phyloP scores from a whole-genome alignment of 208 protist species.

The Leishmania lainsoni region DNA sequence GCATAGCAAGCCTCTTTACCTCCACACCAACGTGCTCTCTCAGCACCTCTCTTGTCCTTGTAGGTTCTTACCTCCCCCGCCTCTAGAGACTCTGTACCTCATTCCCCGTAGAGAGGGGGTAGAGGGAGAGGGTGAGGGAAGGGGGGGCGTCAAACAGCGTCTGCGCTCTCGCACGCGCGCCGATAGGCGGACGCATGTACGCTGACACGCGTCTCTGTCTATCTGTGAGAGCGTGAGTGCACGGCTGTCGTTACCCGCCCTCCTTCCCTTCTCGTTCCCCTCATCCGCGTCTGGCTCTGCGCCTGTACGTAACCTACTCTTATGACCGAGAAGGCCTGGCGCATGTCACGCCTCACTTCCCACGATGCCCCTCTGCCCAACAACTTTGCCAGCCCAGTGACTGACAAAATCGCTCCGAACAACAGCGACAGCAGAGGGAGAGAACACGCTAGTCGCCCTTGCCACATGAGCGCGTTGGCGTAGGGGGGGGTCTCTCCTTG shows the following conservation, averaged over 20 bases:
- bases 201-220: not conserved
- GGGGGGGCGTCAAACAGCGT: not conserved
- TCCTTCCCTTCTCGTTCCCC: not conserved
- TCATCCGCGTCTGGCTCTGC: not conserved
- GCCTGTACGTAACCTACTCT: no score
- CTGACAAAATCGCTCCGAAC: not conserved
- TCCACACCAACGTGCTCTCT: not conserved
- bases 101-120: not conserved
- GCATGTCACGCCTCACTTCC: not conserved
- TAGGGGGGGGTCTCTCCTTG: no score
- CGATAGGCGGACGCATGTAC: not conserved
- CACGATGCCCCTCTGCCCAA: not conserved
- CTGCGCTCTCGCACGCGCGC: not conserved
- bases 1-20: not conserved
- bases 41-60: no score
- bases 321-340: no score
- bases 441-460: not conserved
- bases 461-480: not conserved
- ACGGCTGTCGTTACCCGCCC: not conserved
- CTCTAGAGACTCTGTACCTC: conserved; percentile 2
- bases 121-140: not conserved
- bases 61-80: not conserved
- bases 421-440: not conserved
- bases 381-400: not conserved
- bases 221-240: not conserved